Evolutionary conservation across 768 basidiomycete genomes (phyloP), one percentile per base, ranked within the genome.

Genomic region (Hericium alpestre): DNA sequence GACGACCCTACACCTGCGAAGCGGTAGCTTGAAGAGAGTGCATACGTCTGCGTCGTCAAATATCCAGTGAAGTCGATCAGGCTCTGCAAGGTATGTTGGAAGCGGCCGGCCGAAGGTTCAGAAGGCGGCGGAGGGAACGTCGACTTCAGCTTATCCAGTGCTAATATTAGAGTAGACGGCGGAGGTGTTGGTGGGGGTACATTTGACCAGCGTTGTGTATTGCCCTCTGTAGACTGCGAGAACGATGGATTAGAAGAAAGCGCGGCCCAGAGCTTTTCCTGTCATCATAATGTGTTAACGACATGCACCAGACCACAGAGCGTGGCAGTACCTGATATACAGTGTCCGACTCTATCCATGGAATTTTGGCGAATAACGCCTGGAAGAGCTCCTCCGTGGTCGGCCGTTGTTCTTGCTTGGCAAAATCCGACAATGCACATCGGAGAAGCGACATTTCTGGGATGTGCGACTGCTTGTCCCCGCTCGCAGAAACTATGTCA

Each of bases 41-140:
- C 65, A 64, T 89, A 90, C 2, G 86, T 79, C 61, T 89, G 85
- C 9, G 85, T 77, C 57, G 85, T 84, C 64, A 91, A 79, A 67
- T 87, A 89, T 5, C 89, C 88, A 0, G 88, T 90, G 59, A 91
- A 78, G 63, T 87, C 83, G 1, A 84, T 77, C 40, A 90, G 74
- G 0, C 79, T 67, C 65, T 89, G 79, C 7, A 90, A 71, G 10
- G 83, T 82, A 63, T 82, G 77, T 62, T 87, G 84, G 64, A 75
- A 73, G 7, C 76, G 71, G 47, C 69, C 75, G 23, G 68, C 48
- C 25, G 56, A 38, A 10, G 39, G 56, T 49, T 52, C 61, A 25
- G 52, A 55, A 25, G 32, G 54, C n/a, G 43, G 53, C 9, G 51
- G 25, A 53, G 60, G 15, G 50, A 54, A 7, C 16, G 63, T 48